Evolutionary conservation across 768 basidiomycete species (phyloP), one percentile per base, ranked within the genome.

Genomic region (Auricularia sp.): DNA sequence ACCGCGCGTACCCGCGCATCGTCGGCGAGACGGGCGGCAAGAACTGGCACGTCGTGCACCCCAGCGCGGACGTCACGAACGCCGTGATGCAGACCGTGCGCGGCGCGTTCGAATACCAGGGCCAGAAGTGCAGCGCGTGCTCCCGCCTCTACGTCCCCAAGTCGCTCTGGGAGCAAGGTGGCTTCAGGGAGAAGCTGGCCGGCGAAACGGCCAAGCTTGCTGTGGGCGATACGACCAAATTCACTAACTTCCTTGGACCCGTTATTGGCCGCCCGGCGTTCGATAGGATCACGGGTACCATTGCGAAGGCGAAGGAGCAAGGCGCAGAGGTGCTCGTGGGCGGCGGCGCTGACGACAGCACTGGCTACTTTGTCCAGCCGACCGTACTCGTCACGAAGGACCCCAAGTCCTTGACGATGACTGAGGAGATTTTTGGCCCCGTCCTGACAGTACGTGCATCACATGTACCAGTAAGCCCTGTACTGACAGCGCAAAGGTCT

Each of bases 11-110:
- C 78, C 97, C 97, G 0, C 83, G 96, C 72, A 90, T 99, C 68
- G 95, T 99, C 6, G 97, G 97, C 34, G 96, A 98, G 82, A 98
- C 96, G 7, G 80, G 93, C 35, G 96, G 97, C 65, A 99, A 98
- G 83, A 99, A 99, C 81, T 98, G 95, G 82, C 97, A 98, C 77
- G 68, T 99, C 58, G 80, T 98, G 61, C 97, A 98, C 76, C 79
- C 83, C 63, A 88, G 86, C 14, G 96, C 95, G 44, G 91, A 97
- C 70, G 77, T 97, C 63, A 80, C 80, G 73, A 95, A 94, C 69
- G 92, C 95, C n/a, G 97, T 92, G 62, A 69, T 90, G 59, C 96
- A 98, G 78, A 84, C 81, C 62, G 83, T 98, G 67, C 83, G 97
- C 64, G 90, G 82, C 18, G 94, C 89, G 1, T 98, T 96, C 75